Evolutionary conservation across 1,284 basidiomycete species (phyloP).

Genomic region (Papiliotrema laurentii): DNA sequence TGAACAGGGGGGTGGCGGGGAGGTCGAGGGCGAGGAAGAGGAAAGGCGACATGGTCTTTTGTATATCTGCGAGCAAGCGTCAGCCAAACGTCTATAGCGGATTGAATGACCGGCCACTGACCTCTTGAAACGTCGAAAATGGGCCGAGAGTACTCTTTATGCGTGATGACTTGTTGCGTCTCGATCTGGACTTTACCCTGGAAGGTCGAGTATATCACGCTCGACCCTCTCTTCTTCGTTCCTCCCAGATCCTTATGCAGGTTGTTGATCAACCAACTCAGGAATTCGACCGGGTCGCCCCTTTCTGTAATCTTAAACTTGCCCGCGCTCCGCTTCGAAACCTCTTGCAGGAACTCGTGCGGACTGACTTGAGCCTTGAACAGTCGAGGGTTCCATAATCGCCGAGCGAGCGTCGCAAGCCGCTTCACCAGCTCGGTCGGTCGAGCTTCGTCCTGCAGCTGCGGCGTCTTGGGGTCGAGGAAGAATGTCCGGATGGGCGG

Average conservation of each 20-base stretch:
- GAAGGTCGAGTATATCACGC: constrained; percentile 87
- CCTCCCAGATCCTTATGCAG: constrained; percentile 90
- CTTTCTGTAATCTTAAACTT: constrained; percentile 89
- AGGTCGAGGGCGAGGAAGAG: constrained; percentile 92
- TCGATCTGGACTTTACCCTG: constrained; percentile 91
- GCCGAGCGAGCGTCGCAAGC: constrained; percentile 78
- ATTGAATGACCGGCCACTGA: constrained; percentile 45
- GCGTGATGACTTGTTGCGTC: constrained; percentile 85
- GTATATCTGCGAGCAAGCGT: constrained; percentile 58
- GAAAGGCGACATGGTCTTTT: constrained; percentile 81
- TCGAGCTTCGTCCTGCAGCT: constrained; percentile 34
- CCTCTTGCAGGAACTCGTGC: constrained; percentile 97
- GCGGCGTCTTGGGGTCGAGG: constrained; percentile 61
- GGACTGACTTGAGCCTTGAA: constrained; percentile 99
- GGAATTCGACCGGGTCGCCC: constrained; percentile 93
- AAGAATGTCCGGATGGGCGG: constrained; percentile 83
- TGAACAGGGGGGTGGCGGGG: constrained; percentile 92
- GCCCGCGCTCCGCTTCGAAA: constrained; percentile 76
- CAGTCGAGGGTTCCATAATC: constrained; percentile 89
- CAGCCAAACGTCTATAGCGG: neutral
- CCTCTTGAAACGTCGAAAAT: constrained; percentile 89
- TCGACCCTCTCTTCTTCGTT: constrained; percentile 76
- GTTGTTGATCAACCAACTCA: constrained; percentile 91
- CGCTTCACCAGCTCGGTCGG: constrained; percentile 74
- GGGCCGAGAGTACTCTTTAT: constrained; percentile 69